Base-by-base conservation (phyloP, 2,329 filamentous ascomycete genomes). In the Biscogniauxia sp. region DNA sequence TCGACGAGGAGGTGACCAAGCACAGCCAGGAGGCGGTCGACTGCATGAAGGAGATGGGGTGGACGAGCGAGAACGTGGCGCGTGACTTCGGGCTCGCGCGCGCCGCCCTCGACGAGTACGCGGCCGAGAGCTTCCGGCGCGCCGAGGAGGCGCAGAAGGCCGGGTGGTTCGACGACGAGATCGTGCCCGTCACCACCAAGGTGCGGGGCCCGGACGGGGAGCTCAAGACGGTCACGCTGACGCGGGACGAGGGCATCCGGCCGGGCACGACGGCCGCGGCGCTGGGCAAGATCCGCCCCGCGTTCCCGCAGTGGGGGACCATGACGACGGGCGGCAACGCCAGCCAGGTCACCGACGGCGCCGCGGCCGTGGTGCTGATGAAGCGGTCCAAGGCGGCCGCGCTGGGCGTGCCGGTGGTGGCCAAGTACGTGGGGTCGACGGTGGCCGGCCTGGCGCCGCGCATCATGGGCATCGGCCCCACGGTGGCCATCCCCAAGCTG, bases 1-100 rank as follows among this genome's bases (percentile, higher is more conserved):
- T 97, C 77, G 88, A 92, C 75, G 87, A 89, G 66, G 87, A 89
- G 64, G 87, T 98, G 62, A 79, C 91, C 53, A 75, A 79, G 68
- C 79, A 83, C 71, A 90, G 84, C 78, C 89, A 92, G 74, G 92
- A 97, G 73, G 85, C 92, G 0, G 77, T 77, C 53, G 94, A 98
- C 79, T 95, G 93, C 82, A 86, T 94, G 86, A 86, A 93, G 83
- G 91, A 94, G 67, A 99, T 99, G 95, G 95, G 95, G 20, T 96
- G 96, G 86, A 99, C 95, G 2, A 94, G 90, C 61, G 95, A 99
- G 82, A 98, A 98, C 74, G 93, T 99, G 26, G 92, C 89, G 69
- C 87, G 87, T 54, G 95, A 98, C 79, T 98, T 98, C 76, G 86
- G 89, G 73, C 88, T 99, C 74, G 79, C 86, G 1, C 86, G 95